A percentile compares a stretch with the other conserved stretches of the same genome.
phyloP scores from a whole-genome alignment of 2,329 filamentous ascomycete species.

The Fusarium kyushuense region DNA sequence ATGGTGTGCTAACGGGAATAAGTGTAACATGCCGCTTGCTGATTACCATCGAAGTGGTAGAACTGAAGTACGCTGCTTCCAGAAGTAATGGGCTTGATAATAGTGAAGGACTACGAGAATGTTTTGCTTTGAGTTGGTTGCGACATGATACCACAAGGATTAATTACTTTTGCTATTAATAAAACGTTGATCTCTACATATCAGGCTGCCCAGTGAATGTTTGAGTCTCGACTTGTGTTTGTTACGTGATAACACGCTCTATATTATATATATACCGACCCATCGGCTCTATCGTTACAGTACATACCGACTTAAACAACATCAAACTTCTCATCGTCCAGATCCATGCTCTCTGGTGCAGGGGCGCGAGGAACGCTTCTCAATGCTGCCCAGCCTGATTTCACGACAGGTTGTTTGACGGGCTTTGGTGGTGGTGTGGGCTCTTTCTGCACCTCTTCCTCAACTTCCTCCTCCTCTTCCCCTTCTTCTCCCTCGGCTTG shows the following conservation, averaged over 20 bases:
- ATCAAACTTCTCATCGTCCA: slow-evolving; percentile 52
- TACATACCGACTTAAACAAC: slow-evolving; percentile 40
- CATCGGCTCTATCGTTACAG: slow-evolving; percentile 28
- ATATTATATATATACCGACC: neutral
- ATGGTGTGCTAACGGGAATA: slow-evolving; percentile 1
- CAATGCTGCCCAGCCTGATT: slow-evolving; percentile 51
- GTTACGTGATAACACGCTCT: neutral
- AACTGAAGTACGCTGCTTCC: slow-evolving; percentile 34
- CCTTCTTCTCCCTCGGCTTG: slow-evolving; percentile 41
- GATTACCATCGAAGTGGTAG: slow-evolving; percentile 39
- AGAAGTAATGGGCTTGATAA: slow-evolving; percentile 1
- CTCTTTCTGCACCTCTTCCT: slow-evolving; percentile 22
- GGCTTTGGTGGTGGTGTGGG: slow-evolving; percentile 20
- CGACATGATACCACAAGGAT: slow-evolving; percentile 18
- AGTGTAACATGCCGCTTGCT: slow-evolving; percentile 41
- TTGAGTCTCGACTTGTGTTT: neutral
- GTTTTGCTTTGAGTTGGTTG: neutral
- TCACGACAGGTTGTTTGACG: slow-evolving; percentile 35
- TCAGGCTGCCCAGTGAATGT: neutral
- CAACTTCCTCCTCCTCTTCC: slow-evolving; percentile 40
- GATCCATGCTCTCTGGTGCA: slow-evolving; percentile 48
- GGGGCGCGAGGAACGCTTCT: slow-evolving; percentile 40
- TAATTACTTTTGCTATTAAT: neutral
- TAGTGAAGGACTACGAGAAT: neutral
- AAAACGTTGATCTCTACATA: neutral